These are phyloP conservation scores for Cladobotryum protrusum DNA, from an alignment of 2,329 filamentous ascomycete species.

Conservation along the genomic window DNA sequence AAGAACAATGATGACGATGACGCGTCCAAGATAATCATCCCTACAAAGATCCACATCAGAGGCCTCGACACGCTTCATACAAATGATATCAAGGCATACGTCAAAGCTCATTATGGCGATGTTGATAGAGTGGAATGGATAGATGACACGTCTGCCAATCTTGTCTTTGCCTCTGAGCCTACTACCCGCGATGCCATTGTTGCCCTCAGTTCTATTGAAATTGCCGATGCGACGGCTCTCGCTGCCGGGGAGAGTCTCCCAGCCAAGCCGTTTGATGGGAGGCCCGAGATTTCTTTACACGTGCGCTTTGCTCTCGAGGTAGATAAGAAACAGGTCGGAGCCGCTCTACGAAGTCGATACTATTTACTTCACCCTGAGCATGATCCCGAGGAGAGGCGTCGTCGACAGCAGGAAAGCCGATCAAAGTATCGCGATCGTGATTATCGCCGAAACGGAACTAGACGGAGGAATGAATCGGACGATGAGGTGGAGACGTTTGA, in stretches of 20 bases:
- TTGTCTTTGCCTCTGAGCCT: constrained; percentile 61
- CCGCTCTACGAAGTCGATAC: constrained; percentile 76
- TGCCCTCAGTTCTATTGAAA: constrained; percentile 45
- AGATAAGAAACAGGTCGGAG: constrained; percentile 75
- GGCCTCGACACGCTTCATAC: constrained; percentile 80
- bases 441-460: constrained; percentile 24
- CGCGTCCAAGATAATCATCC: constrained; percentile 24
- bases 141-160: constrained; percentile 83
- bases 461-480: constrained; percentile 34
- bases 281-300: constrained; percentile 62
- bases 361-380: constrained; percentile 89
- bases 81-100: constrained; percentile 70
- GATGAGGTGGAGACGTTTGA: constrained; percentile 56
- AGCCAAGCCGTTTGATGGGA: constrained; percentile 62
- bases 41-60: constrained; percentile 70
- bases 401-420: constrained; percentile 48
- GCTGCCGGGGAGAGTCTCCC: constrained; percentile 58
- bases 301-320: constrained; percentile 67
- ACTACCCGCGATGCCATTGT: constrained; percentile 49
- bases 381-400: constrained; percentile 68
- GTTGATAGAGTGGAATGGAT: constrained; percentile 81
- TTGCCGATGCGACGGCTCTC: constrained; percentile 48
- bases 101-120: constrained; percentile 57
- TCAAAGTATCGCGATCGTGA: constrained; percentile 51
- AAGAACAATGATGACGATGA: constrained; percentile 11